A percentile compares a stretch with the other conserved stretches of the same genome.
Conservation (phyloP, 2,329 filamentous ascomycete species). For the Tolypocladium ophioglossoides region DNA sequence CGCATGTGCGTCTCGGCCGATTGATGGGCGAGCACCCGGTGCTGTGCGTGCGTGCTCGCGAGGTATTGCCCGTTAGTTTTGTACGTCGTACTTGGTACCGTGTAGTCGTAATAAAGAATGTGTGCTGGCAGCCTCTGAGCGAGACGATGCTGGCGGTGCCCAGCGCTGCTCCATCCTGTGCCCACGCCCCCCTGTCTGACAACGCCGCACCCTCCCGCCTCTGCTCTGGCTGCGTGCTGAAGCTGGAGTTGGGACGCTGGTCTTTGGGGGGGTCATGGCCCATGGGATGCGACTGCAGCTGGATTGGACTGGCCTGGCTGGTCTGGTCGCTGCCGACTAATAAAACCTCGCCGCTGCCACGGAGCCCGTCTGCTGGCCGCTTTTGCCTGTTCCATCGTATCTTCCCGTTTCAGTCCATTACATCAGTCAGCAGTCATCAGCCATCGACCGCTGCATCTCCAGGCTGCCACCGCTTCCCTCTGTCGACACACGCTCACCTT, state of each 20-base stretch:
- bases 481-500: background rate
- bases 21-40: background rate
- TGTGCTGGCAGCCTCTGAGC: constrained; percentile 1
- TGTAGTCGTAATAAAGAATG: background rate
- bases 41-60: background rate
- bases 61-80: background rate
- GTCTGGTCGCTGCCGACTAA: background rate
- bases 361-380: background rate
- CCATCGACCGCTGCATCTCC: background rate
- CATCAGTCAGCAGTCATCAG: background rate
- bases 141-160: background rate
- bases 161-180: background rate
- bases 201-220: background rate
- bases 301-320: background rate
- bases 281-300: no score
- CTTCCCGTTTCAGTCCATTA: background rate
- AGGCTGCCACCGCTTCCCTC: background rate
- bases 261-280: background rate
- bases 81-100: background rate
- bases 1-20: background rate
- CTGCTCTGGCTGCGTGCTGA: background rate
- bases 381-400: background rate
- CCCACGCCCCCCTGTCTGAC: background rate
- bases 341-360: constrained; percentile 4
- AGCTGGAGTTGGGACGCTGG: background rate